phyloP scores from a whole-genome alignment of 345 rosid species.

The Hibiscus tridactylites region DNA sequence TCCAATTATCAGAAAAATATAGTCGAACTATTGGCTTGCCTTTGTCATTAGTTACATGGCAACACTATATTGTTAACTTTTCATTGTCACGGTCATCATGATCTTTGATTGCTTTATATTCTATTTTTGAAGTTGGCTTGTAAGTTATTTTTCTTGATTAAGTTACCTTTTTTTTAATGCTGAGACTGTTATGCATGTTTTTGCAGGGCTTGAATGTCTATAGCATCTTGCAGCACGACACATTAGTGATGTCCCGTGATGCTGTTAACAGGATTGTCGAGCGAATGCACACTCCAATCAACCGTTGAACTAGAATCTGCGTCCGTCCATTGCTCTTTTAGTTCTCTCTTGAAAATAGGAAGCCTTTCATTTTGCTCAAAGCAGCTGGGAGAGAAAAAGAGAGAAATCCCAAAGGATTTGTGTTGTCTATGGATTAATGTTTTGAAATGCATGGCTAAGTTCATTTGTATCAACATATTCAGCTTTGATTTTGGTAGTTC shows the following conservation, averaged over 20 bases:
- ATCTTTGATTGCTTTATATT: background rate
- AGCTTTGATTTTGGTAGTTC: conserved; percentile 10
- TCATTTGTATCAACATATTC: conserved; percentile 9
- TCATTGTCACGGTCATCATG: background rate
- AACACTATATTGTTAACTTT: background rate
- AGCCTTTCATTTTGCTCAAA: background rate
- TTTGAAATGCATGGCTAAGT: background rate
- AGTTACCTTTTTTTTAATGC: no score
- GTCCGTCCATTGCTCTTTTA: background rate
- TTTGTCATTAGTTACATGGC: background rate
- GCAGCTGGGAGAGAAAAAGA: background rate
- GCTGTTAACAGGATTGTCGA: conserved; percentile 79
- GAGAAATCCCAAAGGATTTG: background rate
- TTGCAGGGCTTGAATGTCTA: conserved; percentile 87
- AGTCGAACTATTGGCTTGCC: background rate
- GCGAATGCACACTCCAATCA: conserved; percentile 77
- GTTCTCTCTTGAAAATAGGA: background rate
- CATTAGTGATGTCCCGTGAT: conserved; percentile 87
- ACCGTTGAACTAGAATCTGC: conserved; percentile 32
- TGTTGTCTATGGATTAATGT: background rate
- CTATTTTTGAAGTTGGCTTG: background rate
- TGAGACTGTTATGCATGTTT: background rate
- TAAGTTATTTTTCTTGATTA: background rate
- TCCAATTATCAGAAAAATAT: background rate
- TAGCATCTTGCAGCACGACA: conserved; percentile 85